Evolutionary conservation across 257 asterid species (phyloP).

Genomic region (Ophiorrhiza pumila): DNA sequence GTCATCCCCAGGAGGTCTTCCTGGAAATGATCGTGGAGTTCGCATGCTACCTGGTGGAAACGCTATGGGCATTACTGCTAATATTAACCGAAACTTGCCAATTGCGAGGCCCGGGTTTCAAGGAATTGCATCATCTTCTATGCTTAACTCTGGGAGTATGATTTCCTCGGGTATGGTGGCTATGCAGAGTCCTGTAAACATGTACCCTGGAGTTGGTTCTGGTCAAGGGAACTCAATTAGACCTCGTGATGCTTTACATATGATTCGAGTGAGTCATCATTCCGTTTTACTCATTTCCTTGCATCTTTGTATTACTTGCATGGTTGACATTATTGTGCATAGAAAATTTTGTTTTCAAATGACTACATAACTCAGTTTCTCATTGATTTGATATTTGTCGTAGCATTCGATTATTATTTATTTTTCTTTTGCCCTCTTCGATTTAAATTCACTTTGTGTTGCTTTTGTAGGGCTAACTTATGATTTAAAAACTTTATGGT

Average conservation of each 20-base stretch:
- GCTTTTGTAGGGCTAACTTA: background rate
- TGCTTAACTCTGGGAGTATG: constrained; percentile 59
- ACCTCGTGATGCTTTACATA: constrained; percentile 61
- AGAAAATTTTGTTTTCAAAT: background rate
- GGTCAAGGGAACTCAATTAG: constrained; percentile 67
- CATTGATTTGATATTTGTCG: background rate
- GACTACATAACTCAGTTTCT: background rate
- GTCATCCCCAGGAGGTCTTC: constrained; percentile 60
- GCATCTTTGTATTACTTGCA: background rate
- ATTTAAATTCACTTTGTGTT: background rate
- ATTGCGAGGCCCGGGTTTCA: constrained; percentile 73
- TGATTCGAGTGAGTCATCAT: constrained; percentile 63
- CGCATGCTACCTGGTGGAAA: constrained; percentile 63
- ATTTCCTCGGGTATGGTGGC: constrained; percentile 63
- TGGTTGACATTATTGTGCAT: background rate
- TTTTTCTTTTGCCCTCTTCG: background rate
- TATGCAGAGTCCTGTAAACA: constrained; percentile 43
- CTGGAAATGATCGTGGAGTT: constrained; percentile 70
- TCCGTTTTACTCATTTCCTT: constrained; percentile 6
- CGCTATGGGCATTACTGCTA: constrained; percentile 54
- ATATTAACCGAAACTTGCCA: constrained; percentile 62
- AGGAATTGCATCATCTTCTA: constrained; percentile 60
- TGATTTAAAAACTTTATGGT: background rate
- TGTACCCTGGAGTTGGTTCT: constrained; percentile 63
- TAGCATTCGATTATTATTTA: background rate